These are phyloP conservation scores for Helotiales sp. DNA, from an alignment of 2,329 filamentous ascomycete species.

Conservation along the genomic window DNA sequence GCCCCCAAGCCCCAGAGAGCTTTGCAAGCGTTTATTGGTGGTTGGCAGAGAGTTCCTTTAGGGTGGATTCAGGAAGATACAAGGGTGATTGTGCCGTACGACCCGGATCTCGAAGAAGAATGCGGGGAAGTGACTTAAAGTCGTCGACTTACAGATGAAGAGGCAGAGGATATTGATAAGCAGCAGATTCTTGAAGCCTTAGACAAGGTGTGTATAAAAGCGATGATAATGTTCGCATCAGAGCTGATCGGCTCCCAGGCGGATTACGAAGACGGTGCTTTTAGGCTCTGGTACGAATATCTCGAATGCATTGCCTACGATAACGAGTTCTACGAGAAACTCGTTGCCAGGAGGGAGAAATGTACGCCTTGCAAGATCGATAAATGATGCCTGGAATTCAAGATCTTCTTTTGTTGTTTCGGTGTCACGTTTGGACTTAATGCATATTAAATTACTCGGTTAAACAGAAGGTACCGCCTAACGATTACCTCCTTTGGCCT, in stretches of 20 bases:
- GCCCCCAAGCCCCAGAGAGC: background rate
- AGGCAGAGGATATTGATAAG: background rate
- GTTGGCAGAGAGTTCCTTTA: background rate
- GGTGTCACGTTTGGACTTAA: no score
- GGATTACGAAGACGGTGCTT: background rate
- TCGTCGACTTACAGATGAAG: background rate
- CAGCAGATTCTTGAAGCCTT: background rate
- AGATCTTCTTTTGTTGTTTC: no score
- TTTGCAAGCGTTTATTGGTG: background rate
- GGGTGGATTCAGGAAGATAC: background rate
- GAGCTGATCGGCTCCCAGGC: background rate
- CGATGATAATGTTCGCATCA: background rate
- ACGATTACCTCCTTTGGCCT: no score
- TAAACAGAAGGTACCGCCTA: no score
- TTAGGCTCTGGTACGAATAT: constrained; percentile 6
- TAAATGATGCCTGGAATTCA: no score
- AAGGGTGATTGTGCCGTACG: background rate
- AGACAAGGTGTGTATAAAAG: background rate
- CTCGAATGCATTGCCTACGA: constrained; percentile 11
- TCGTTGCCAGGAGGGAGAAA: background rate
- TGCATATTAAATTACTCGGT: no score
- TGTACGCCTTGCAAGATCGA: background rate
- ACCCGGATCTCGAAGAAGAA: background rate
- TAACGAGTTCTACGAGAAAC: background rate
- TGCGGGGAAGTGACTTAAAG: background rate